phyloP scores from a whole-genome alignment of 1,139 yeast species.

The Zygotorulaspora mrakii region DNA sequence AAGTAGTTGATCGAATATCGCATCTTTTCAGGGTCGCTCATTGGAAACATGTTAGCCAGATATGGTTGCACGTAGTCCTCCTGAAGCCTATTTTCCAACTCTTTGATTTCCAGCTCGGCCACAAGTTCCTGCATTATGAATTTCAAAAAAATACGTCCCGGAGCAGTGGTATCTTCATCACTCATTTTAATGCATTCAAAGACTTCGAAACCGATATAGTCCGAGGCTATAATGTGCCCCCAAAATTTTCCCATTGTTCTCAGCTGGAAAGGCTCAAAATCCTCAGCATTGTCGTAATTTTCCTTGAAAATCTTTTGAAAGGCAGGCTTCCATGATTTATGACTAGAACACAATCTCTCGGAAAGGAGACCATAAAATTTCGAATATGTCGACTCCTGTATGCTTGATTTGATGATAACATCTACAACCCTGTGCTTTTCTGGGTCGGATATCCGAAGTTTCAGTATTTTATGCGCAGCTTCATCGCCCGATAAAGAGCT shows the following conservation, averaged over 20 bases:
- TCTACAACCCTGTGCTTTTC: slow-evolving; percentile 54
- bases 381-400: slow-evolving; percentile 84
- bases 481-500: slow-evolving; percentile 94
- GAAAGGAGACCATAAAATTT: slow-evolving; percentile 80
- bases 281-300: slow-evolving; percentile 57
- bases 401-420: slow-evolving; percentile 76
- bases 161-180: slow-evolving; percentile 70
- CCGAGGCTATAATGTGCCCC: slow-evolving; percentile 79
- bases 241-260: slow-evolving; percentile 81
- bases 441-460: slow-evolving; percentile 43
- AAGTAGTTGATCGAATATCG: slow-evolving; percentile 85
- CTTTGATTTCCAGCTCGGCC: slow-evolving; percentile 65
- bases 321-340: slow-evolving; percentile 52
- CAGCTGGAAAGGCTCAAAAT: slow-evolving; percentile 66
- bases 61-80: slow-evolving; percentile 49
- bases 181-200: slow-evolving; percentile 53
- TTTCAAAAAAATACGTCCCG: slow-evolving; percentile 78
- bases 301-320: slow-evolving; percentile 53
- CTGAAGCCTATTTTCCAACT: slow-evolving; percentile 47
- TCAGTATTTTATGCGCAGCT: slow-evolving; percentile 79
- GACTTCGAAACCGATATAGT: slow-evolving; percentile 62
- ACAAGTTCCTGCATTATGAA: slow-evolving; percentile 77
- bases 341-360: slow-evolving; percentile 56
- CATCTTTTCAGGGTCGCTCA: slow-evolving; percentile 51
- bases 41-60: slow-evolving; percentile 46